Conservation (phyloP, 2,329 filamentous ascomycete species). For the Fusarium domesticum region DNA sequence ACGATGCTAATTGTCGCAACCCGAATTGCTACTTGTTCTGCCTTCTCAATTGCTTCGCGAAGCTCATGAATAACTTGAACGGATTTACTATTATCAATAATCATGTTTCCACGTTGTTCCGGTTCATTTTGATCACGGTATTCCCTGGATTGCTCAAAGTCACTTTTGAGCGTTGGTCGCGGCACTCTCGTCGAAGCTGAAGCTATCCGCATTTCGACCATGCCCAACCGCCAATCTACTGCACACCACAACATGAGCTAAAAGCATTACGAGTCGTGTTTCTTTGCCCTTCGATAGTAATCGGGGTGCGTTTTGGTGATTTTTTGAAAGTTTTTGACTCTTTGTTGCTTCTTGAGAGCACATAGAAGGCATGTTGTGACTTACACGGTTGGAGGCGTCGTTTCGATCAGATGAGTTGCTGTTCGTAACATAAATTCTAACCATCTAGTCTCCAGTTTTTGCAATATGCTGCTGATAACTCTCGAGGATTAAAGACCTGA, state of each 20-base stretch:
- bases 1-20: slow-evolving; percentile 34
- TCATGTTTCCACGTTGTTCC: slow-evolving; percentile 12
- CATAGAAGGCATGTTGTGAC: slow-evolving; percentile 20
- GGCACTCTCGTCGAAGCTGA: slow-evolving; percentile 28
- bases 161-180: slow-evolving; percentile 26
- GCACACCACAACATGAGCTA: slow-evolving; percentile 13
- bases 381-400: slow-evolving; percentile 30
- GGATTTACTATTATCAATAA: slow-evolving; percentile 14
- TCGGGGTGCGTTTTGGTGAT: slow-evolving; percentile 12
- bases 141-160: slow-evolving; percentile 24
- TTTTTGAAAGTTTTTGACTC: slow-evolving; percentile 13
- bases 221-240: slow-evolving; percentile 19
- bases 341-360: slow-evolving; percentile 1
- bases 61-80: slow-evolving; percentile 11
- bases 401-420: background rate
- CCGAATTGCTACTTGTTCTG: slow-evolving; percentile 25
- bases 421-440: too few relatives aligned
- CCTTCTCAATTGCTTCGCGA: slow-evolving; percentile 3
- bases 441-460: too few relatives aligned
- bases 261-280: background rate
- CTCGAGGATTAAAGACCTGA: too few relatives aligned
- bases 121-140: slow-evolving; percentile 7
- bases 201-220: slow-evolving; percentile 34
- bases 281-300: background rate
- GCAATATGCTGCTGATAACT: too few relatives aligned